These are phyloP conservation scores for Termitomyces sp. DNA, from an alignment of 768 basidiomycete genomes.

Conservation along the genomic window DNA sequence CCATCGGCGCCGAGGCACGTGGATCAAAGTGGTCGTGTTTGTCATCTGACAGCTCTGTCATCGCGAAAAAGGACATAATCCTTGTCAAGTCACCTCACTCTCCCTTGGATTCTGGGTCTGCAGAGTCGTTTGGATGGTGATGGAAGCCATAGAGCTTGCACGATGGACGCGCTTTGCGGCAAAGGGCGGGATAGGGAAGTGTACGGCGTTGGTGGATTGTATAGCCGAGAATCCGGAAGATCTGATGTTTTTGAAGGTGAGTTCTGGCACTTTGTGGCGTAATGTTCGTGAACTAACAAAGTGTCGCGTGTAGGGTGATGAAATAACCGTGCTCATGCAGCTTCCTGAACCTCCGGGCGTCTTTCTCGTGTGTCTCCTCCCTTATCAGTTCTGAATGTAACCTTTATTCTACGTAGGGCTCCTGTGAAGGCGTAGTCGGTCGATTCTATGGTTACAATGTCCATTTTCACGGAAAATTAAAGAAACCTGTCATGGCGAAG, in stretches of 20 bases:
- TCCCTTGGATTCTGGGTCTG: neutral
- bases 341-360: conserved; percentile 44
- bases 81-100: neutral
- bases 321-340: conserved; percentile 75
- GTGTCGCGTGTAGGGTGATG: conserved; percentile 52
- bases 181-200: conserved; percentile 82
- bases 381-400: neutral
- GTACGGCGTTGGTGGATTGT: conserved; percentile 68
- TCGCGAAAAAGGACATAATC: neutral
- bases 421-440: conserved; percentile 85
- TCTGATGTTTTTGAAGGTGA: conserved; percentile 82
- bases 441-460: conserved; percentile 62
- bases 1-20: neutral
- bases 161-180: conserved; percentile 82
- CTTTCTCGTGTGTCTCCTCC: conserved; percentile 51
- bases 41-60: neutral
- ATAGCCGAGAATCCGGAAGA: conserved; percentile 69
- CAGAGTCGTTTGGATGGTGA: conserved; percentile 14
- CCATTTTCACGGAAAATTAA: conserved; percentile 66
- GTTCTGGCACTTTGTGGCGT: conserved; percentile 15
- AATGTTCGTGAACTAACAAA: conserved; percentile 1
- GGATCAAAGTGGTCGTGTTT: neutral
- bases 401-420: conserved; percentile 45
- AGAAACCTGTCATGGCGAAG: conserved; percentile 76
- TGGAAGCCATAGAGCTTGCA: conserved; percentile 70